These are phyloP conservation scores for Cladophialophora carrionii DNA, from an alignment of 2,329 filamentous ascomycete genomes.

Conservation along the genomic window DNA sequence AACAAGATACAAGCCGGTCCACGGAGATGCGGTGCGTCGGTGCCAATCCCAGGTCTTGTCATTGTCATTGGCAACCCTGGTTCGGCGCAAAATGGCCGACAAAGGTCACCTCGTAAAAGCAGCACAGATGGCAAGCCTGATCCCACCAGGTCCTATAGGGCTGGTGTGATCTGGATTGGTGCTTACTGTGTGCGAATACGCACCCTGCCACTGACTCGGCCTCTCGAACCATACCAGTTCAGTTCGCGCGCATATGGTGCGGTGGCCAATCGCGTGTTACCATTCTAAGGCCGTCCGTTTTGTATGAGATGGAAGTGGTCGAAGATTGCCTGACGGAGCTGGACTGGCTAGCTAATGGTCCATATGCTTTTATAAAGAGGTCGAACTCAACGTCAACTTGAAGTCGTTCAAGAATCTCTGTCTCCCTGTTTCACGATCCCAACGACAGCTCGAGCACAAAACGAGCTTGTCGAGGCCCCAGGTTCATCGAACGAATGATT, in stretches of 20 bases:
- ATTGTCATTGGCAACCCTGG: background rate
- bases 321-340: constrained; percentile 10
- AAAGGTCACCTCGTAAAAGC: constrained; percentile 17
- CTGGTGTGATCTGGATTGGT: constrained; percentile 14
- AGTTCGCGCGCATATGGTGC: background rate
- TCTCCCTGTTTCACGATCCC: background rate
- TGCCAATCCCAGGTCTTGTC: background rate
- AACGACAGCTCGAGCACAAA: background rate
- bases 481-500: background rate
- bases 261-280: constrained; percentile 3
- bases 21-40: constrained; percentile 5
- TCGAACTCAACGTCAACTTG: background rate
- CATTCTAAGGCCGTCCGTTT: background rate
- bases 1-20: constrained; percentile 8
- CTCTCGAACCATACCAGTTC: constrained; percentile 2
- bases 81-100: constrained; percentile 6
- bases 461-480: background rate
- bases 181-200: constrained; percentile 13
- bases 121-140: background rate
- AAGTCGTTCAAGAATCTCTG: background rate
- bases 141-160: constrained; percentile 14
- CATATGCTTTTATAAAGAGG: constrained; percentile 9
- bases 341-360: background rate
- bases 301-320: constrained; percentile 1
- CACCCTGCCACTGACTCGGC: constrained; percentile 11